phyloP scores from a whole-genome alignment of 805 yeast species.

The Pichia nanzhaoensis region DNA sequence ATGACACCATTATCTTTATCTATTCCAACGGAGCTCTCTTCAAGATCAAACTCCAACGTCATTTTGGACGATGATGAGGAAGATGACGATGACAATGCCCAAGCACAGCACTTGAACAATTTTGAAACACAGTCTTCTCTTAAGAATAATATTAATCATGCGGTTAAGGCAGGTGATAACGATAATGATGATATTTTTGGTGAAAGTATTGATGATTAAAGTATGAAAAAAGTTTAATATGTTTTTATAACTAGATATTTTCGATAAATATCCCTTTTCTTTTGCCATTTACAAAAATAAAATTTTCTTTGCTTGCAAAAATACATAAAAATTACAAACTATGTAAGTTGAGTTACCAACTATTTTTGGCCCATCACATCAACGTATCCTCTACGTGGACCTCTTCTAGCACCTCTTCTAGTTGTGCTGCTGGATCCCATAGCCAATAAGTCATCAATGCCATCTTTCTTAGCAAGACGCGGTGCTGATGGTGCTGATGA shows the following conservation, averaged over 20 bases:
- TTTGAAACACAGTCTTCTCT: too few relatives aligned
- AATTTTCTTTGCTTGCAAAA: neutral
- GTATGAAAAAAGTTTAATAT: neutral
- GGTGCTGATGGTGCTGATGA: slow-evolving; percentile 1
- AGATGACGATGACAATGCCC: slow-evolving; percentile 5
- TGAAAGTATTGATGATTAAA: slow-evolving; percentile 11
- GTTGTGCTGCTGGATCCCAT: slow-evolving; percentile 24
- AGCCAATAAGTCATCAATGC: slow-evolving; percentile 26
- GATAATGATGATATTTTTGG: slow-evolving; percentile 14
- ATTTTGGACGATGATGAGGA: slow-evolving; percentile 14
- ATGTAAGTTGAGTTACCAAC: neutral
- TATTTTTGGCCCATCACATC: slow-evolving; percentile 47
- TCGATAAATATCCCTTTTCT: neutral
- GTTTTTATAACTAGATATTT: too few relatives aligned
- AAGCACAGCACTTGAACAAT: too few relatives aligned
- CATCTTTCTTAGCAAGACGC: slow-evolving; percentile 16
- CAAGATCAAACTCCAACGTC: slow-evolving; percentile 9
- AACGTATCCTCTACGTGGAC: slow-evolving; percentile 53
- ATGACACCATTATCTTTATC: slow-evolving; percentile 32
- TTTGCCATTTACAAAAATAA: too few relatives aligned
- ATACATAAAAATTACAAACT: neutral
- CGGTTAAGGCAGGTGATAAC: slow-evolving; percentile 1
- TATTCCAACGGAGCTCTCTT: slow-evolving; percentile 15
- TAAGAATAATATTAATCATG: neutral
- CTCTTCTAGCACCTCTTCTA: slow-evolving; percentile 43